Conservation (phyloP, 1,139 yeast genomes). For the Nakaseomyces uthaithaninus region DNA sequence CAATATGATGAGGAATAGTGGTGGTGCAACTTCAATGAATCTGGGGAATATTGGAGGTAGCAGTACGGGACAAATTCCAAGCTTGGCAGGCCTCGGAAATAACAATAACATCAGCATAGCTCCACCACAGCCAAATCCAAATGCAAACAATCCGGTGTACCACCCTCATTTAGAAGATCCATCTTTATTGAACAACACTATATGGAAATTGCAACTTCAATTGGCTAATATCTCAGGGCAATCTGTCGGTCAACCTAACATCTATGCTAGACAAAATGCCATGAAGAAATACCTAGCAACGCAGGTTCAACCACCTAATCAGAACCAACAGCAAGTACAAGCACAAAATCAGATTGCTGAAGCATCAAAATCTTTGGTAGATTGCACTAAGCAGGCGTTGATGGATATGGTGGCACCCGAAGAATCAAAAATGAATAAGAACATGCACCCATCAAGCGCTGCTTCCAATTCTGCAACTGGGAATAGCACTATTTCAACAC, state of each 20-base stretch:
- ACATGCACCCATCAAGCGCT: slow-evolving; percentile 3
- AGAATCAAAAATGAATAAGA: neutral
- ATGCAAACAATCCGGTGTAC: slow-evolving; percentile 32
- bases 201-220: slow-evolving; percentile 86
- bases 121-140: slow-evolving; percentile 8
- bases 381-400: slow-evolving; percentile 30
- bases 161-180: slow-evolving; percentile 43
- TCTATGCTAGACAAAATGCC: slow-evolving; percentile 89
- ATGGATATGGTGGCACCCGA: slow-evolving; percentile 27
- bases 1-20: neutral
- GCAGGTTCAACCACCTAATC: slow-evolving; percentile 40
- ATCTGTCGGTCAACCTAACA: slow-evolving; percentile 62
- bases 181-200: slow-evolving; percentile 41
- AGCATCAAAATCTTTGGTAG: slow-evolving; percentile 30
- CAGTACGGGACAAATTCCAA: slow-evolving; percentile 7
- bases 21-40: neutral
- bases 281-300: slow-evolving; percentile 39
- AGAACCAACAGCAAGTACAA: slow-evolving; percentile 9
- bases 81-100: neutral
- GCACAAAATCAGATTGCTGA: slow-evolving; percentile 20
- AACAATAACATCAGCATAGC: neutral
- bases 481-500: slow-evolving; percentile 21
- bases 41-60: slow-evolving; percentile 6
- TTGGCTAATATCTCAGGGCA: slow-evolving; percentile 72
- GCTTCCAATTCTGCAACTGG: slow-evolving; percentile 10